A percentile compares a stretch with the other conserved stretches of the same genome.
phyloP scores from a whole-genome alignment of 1,284 basidiomycete genomes.

The Grifola frondosa region DNA sequence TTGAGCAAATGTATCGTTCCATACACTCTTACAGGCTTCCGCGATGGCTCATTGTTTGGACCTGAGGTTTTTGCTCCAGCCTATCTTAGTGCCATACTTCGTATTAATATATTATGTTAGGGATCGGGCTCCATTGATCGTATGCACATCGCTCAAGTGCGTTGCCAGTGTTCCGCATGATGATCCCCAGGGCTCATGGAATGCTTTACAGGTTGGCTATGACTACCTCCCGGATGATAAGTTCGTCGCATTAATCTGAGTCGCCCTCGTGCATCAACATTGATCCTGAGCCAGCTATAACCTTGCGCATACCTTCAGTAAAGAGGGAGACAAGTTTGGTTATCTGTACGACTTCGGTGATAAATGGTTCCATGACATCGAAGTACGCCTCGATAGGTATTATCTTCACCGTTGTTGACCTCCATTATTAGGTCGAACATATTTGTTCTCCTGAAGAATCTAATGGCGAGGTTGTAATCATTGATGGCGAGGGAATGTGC shows the following conservation, averaged over 20 bases:
- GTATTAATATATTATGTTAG: constrained; percentile 1
- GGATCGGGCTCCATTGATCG: not conserved
- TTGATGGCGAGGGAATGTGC: constrained; percentile 34
- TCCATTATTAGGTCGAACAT: constrained; percentile 25
- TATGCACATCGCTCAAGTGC: not conserved
- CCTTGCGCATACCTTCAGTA: constrained; percentile 26
- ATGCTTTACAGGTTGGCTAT: not conserved
- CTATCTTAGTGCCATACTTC: too few species aligned
- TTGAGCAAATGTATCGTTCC: too few species aligned
- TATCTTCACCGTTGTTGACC: too few species aligned
- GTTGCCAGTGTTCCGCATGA: not conserved
- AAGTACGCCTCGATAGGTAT: too few species aligned
- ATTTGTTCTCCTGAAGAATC: constrained; percentile 27
- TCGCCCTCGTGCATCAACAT: too few species aligned
- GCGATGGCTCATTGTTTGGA: too few species aligned
- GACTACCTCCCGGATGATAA: not conserved
- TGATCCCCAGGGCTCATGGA: too few species aligned
- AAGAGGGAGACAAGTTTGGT: constrained; percentile 28
- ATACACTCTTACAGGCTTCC: too few species aligned
- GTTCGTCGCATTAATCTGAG: too few species aligned
- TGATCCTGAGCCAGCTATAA: constrained; percentile 18
- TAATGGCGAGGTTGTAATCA: constrained; percentile 26
- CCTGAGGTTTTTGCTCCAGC: too few species aligned
- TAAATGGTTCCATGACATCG: constrained; percentile 28
- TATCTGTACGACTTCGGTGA: constrained; percentile 34